Conservation (phyloP, 352 stramenopile genomes). For the Phytophthora meadii region DNA sequence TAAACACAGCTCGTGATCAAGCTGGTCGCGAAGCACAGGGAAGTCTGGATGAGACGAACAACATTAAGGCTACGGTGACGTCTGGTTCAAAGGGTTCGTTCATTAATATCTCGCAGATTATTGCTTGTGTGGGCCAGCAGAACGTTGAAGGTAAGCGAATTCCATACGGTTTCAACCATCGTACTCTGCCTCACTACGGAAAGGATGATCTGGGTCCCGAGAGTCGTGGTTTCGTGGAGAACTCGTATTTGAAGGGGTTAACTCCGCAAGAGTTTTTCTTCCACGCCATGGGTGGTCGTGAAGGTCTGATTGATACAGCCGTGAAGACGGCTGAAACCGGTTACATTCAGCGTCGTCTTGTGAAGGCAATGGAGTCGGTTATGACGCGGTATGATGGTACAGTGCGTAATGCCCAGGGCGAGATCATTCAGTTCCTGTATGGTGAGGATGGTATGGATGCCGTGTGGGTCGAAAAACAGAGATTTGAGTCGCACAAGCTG, state of each 20-base stretch:
- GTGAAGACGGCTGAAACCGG: constrained; percentile 99
- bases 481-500: constrained; percentile 89
- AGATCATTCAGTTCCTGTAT: constrained; percentile 91
- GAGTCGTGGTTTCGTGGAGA: constrained; percentile 99
- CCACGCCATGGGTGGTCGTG: constrained; percentile 99
- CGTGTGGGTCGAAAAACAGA: constrained; percentile 99
- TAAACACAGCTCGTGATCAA: constrained; percentile 90
- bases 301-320: constrained; percentile 99
- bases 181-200: constrained; percentile 95
- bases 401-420: constrained; percentile 93
- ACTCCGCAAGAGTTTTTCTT: constrained; percentile 99
- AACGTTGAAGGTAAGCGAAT: constrained; percentile 99
- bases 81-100: constrained; percentile 99
- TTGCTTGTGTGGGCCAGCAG: constrained; percentile 98
- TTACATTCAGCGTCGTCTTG: constrained; percentile 99
- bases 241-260: constrained; percentile 98
- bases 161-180: constrained; percentile 95
- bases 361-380: constrained; percentile 99
- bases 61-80: constrained; percentile 99
- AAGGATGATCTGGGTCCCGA: constrained; percentile 98
- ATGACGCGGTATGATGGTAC: constrained; percentile 99
- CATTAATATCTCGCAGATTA: constrained; percentile 99
- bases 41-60: constrained; percentile 96
- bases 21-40: constrained; percentile 83
- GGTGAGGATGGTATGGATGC: constrained; percentile 99